These are phyloP conservation scores for Trametes sp. DNA, from an alignment of 1,284 basidiomycete species.

Conservation along the genomic window DNA sequence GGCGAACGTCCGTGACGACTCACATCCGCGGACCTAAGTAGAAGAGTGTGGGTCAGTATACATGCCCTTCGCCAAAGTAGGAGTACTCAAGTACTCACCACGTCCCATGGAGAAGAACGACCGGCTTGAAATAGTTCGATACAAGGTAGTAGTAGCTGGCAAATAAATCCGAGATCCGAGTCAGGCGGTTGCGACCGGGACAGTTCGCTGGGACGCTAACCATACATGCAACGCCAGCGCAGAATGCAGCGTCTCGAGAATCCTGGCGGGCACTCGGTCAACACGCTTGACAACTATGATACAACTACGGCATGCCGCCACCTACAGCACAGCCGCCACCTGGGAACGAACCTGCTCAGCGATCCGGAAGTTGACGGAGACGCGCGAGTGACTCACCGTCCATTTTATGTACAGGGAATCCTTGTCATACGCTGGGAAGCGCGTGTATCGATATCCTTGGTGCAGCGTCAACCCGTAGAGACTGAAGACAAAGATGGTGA, in stretches of 20 bases:
- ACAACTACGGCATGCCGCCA: no score
- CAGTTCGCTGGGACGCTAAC: no score
- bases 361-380: no score
- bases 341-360: background rate
- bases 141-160: constrained; percentile 11
- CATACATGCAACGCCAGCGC: constrained; percentile 6
- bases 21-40: background rate
- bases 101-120: background rate
- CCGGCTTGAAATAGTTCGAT: constrained; percentile 8
- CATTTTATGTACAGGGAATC: constrained; percentile 2
- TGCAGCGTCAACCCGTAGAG: constrained; percentile 8
- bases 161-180: no score
- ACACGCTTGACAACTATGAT: no score
- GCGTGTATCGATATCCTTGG: constrained; percentile 12
- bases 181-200: no score
- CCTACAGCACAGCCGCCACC: constrained; percentile 1
- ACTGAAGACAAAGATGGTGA: background rate
- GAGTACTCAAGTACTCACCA: background rate
- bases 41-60: background rate
- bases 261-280: background rate
- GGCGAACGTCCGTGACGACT: background rate
- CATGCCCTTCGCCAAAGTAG: no score
- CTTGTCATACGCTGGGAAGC: constrained; percentile 2
- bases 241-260: constrained; percentile 5
- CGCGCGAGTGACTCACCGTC: background rate